Base-by-base conservation (phyloP, 1,139 yeast genomes). In the Nakaseomyces sp. region DNA sequence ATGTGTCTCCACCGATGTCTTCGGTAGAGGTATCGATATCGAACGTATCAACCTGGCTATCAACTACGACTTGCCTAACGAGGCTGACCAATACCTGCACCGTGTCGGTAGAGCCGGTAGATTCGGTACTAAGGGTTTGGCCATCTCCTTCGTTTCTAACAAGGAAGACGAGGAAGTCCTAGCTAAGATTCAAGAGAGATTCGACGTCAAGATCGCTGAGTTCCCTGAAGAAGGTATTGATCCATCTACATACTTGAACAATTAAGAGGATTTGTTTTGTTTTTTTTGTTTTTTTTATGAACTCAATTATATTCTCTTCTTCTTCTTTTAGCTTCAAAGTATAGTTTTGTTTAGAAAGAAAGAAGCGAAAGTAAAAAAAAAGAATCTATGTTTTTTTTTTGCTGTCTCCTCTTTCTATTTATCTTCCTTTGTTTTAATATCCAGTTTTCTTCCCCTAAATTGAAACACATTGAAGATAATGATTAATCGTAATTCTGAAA, bases 71-170 rank as follows among this genome's bases (percentile, higher is more conserved):
- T 72, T 86, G 70, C 77, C 80, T 45, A 73, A 69, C 55, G 96
- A 87, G 71, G 96, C 97, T 52, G 98, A 91, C 70, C 96, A 91
- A 70, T 91, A 91, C 71, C 79, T 91, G 66, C 98, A 91, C 74
- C 86, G 98, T 73, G 98, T 91, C 51, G 98, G 98, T 66, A 88
- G 98, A 79, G 98, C 98, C 57, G 98, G 98, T 71, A 88, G 98
- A 77, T 91, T 91, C 62, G 98, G 98, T 74, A 91, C 98, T 66
- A 91, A 91, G 73, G 98, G 98, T 72, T 80, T 91, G 60, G 95
- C 96, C 45, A 76, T 91, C 50, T 87, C 96, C 42, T 85, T 91
- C 57, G 95, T 91, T 45, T 76, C 94, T 35, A 74, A 79, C 48
- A 83, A 80, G 58, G 93, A 81, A 53, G 98, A 91, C 63, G 88